phyloP scores from a whole-genome alignment of 2,329 filamentous ascomycete genomes.

The Ascochyta viciae-villosae region DNA sequence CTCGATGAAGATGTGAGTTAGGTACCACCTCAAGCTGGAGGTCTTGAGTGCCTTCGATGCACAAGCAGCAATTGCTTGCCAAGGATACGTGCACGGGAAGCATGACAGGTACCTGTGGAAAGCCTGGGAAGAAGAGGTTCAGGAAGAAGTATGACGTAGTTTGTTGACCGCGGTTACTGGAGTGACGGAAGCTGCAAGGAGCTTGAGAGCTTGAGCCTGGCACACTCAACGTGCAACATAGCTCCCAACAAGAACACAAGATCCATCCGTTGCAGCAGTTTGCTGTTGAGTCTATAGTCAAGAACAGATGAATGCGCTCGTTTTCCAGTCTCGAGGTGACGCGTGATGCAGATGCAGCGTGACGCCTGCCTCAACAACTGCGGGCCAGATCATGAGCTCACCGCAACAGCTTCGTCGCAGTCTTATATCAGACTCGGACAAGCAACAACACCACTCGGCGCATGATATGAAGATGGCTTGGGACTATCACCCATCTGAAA shows the following conservation, averaged over 20 bases:
- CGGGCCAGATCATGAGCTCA: slow-evolving; percentile 7
- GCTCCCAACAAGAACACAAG: background rate
- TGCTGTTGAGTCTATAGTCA: background rate
- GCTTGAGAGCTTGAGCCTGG: background rate
- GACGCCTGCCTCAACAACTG: slow-evolving; percentile 11
- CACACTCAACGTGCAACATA: background rate
- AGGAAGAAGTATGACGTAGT: slow-evolving; percentile 14
- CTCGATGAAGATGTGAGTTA: background rate
- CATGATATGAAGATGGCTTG: background rate
- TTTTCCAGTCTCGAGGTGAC: slow-evolving; percentile 3
- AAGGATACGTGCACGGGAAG: background rate
- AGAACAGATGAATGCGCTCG: background rate
- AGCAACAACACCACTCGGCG: background rate
- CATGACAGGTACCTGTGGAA: background rate
- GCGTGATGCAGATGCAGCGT: slow-evolving; percentile 10
- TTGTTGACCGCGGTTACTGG: slow-evolving; percentile 22
- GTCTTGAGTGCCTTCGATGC: background rate
- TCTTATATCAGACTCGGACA: background rate
- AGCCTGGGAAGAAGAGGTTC: background rate
- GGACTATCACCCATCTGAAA: background rate
- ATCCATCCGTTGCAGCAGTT: background rate
- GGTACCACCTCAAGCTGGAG: background rate
- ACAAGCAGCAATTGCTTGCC: background rate
- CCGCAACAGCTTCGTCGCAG: background rate
- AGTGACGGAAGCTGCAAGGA: slow-evolving; percentile 12